Conservation (phyloP, 805 yeast genomes). For the Candida awuae region DNA sequence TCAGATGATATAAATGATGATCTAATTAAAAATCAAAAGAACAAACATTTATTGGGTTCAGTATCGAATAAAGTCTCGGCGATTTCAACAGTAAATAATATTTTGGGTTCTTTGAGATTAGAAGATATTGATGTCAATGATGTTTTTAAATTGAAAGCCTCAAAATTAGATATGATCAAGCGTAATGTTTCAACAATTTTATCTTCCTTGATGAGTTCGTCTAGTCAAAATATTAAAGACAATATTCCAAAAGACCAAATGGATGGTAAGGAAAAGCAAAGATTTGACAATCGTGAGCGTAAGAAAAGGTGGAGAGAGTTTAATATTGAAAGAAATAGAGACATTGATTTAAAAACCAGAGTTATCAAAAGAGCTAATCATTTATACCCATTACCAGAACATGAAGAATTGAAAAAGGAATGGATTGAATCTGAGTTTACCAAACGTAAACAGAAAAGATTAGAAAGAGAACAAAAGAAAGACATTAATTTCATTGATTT, state of each 20-base stretch:
- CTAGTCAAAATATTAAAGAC: conserved; percentile 2
- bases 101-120: conserved; percentile 10
- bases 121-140: conserved; percentile 2
- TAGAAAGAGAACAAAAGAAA: conserved; percentile 36
- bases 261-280: conserved; percentile 47
- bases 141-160: conserved; percentile 6
- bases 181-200: conserved; percentile 12
- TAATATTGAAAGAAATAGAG: conserved; percentile 74
- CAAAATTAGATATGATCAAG: conserved; percentile 10
- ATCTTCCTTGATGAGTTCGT: conserved; percentile 7
- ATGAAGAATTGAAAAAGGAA: conserved; percentile 41
- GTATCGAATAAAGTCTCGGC: conserved; percentile 5
- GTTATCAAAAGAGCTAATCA: conserved; percentile 63
- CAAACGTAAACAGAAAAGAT: conserved; percentile 52
- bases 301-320: conserved; percentile 80
- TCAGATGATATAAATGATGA: too few relatives aligned
- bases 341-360: conserved; percentile 76
- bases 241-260: conserved; percentile 5
- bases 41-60: not conserved
- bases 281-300: conserved; percentile 65
- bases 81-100: conserved; percentile 5
- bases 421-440: conserved; percentile 77
- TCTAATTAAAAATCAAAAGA: not conserved
- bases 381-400: conserved; percentile 54
- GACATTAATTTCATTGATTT: conserved; percentile 6